phyloP scores from a whole-genome alignment of 805 yeast genomes.

The Candida sakaeoensis region DNA sequence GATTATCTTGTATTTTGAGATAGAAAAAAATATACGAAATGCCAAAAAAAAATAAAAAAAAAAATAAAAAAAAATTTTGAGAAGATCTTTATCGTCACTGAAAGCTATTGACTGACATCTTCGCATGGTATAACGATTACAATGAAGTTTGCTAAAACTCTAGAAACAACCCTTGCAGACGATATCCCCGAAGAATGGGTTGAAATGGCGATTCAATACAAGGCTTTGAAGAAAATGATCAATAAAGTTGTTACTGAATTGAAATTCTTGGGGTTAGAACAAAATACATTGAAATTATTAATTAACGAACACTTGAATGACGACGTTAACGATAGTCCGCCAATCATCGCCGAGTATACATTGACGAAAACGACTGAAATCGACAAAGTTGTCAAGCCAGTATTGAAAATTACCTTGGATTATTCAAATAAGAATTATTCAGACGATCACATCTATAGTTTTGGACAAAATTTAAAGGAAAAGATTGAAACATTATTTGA shows the following conservation, averaged over 20 bases:
- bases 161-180: constrained; percentile 58
- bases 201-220: constrained; percentile 66
- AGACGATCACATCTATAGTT: constrained; percentile 31
- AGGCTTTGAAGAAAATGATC: constrained; percentile 64
- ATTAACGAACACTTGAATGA: constrained; percentile 28
- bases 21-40: no score
- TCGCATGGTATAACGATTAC: background rate
- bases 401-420: constrained; percentile 36
- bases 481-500: constrained; percentile 24
- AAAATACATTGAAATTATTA: constrained; percentile 37
- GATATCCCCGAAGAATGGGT: constrained; percentile 70
- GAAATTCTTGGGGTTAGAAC: constrained; percentile 52
- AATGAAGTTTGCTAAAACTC: constrained; percentile 73
- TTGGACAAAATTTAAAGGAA: constrained; percentile 25
- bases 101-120: background rate
- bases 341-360: constrained; percentile 41
- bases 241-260: constrained; percentile 63
- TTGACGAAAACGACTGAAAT: constrained; percentile 25
- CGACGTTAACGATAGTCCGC: constrained; percentile 28
- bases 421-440: constrained; percentile 23
- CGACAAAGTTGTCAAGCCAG: constrained; percentile 29
- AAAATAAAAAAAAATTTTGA: background rate
- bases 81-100: background rate
- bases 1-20: no score
- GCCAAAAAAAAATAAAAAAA: no score